phyloP scores from a whole-genome alignment of 306 rosid genomes.

The cucumber (Cucumis sativus) region DNA sequence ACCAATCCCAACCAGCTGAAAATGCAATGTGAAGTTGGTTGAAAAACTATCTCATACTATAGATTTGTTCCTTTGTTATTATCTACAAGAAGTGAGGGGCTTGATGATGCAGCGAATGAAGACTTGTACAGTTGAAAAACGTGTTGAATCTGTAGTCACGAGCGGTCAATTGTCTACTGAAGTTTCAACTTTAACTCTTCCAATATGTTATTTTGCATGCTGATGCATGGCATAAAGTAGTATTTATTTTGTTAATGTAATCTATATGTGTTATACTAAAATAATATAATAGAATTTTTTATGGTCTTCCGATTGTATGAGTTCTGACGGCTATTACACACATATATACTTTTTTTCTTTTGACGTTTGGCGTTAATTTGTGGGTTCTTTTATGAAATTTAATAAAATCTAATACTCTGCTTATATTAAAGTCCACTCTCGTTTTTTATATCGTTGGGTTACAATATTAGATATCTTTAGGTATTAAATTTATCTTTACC shows the following conservation, averaged over 20 bases:
- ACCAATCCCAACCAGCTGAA: slow-evolving; percentile 53
- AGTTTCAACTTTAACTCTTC: not conserved
- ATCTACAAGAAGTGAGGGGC: not conserved
- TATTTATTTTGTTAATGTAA: not conserved
- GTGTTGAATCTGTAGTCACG: not conserved
- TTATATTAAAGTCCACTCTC: too few relatives aligned
- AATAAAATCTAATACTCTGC: too few relatives aligned
- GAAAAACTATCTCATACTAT: not conserved
- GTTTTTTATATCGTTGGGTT: too few relatives aligned
- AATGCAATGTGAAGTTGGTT: slow-evolving; percentile 17
- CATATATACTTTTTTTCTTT: not conserved
- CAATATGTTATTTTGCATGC: not conserved
- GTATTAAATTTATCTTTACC: too few relatives aligned
- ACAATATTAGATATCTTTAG: too few relatives aligned
- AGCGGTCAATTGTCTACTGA: not conserved
- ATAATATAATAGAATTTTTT: not conserved
- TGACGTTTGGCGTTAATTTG: not conserved
- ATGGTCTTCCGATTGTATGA: not conserved
- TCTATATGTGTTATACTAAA: not conserved
- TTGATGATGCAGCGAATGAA: not conserved
- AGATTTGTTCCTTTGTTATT: not conserved
- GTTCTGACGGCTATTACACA: not conserved
- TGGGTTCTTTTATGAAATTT: not conserved
- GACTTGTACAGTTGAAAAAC: not conserved
- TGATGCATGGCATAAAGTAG: not conserved